Evolutionary conservation across 805 yeast species (phyloP), one percentile per base, ranked within the genome.

Genomic region (Maudiozyma serrabonitensis): DNA sequence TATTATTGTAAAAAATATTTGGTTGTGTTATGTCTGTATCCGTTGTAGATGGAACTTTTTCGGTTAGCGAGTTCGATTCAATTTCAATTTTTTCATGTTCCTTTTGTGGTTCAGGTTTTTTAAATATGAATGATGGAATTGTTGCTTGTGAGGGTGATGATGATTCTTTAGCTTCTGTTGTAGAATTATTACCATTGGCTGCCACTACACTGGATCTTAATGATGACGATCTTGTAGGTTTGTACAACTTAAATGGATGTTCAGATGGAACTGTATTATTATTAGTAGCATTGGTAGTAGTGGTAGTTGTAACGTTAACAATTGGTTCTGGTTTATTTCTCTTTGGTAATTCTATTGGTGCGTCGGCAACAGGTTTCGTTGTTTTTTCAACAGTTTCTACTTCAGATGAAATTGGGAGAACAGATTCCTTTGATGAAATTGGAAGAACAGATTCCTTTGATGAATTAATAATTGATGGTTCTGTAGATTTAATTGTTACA

Each of bases 141-240:
- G 32, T 28, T 11, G 12, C 32, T 28, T 8, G 32, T 8, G 12
- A 28, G 2, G 6, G 2, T 8, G 32, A 28, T 28, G 32, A 11
- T 28, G 32, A 8, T 28, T 28, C 12, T 28, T 28, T 11, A 28
- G 12, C 8, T 28, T 28, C 32, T 28, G 32, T 21, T 21, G 23
- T 21, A 21, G 34, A 11, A 31, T 31, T 15, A 12, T 32, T 32
- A 6, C n/a, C 35, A 7, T n/a, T 11, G 15, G 25, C 53, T 4
- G 62, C 56, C 0, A 60, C 52, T 6, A 67, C 58, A 2, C 61
- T 66, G 0, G 63, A 54, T 15, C 73, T 62, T 44, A 71, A 52
- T 0, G 73, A 68, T 0, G 74, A 69, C 1, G 74, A 66, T 47
- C 64, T 66, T 19, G 48, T 52, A 7, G 74, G 74, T 48, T 68